Evolutionary conservation across 23 red algal genomes (phyloP).

Genomic region (Gracilaria gracilis): DNA sequence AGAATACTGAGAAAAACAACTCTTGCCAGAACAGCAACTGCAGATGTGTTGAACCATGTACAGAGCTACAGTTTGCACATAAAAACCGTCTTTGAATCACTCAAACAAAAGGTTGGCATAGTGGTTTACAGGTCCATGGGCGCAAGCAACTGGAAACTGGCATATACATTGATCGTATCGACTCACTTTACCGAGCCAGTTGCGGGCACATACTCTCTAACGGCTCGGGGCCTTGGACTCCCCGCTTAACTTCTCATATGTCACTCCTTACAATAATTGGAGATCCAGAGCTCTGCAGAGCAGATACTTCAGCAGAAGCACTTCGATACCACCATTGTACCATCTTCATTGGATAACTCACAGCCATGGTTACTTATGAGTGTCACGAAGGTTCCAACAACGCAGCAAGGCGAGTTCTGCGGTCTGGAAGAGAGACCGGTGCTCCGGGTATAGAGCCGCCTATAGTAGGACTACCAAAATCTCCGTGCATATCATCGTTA

Average conservation of each 20-base stretch:
- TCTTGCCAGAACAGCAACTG: too few species aligned
- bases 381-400: not conserved
- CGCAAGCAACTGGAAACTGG: not conserved
- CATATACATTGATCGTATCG: not conserved
- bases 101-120: not conserved
- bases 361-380: not conserved
- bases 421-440: not conserved
- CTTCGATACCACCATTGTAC: not conserved
- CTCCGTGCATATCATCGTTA: slow-evolving; percentile 3
- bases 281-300: not conserved
- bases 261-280: not conserved
- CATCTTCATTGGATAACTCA: not conserved
- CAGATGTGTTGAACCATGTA: not conserved
- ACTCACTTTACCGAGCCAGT: not conserved
- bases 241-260: not conserved
- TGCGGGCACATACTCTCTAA: not conserved
- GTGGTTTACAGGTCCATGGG: not conserved
- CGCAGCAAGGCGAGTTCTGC: not conserved
- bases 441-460: slow-evolving; percentile 16
- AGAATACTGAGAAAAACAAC: too few species aligned
- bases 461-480: not conserved
- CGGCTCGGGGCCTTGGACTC: not conserved
- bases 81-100: not conserved
- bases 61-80: not conserved
- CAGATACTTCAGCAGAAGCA: not conserved